Evolutionary conservation across 1,284 basidiomycete species (phyloP), one percentile per base, ranked within the genome.

Genomic region (Cryptococcus depauperatus): DNA sequence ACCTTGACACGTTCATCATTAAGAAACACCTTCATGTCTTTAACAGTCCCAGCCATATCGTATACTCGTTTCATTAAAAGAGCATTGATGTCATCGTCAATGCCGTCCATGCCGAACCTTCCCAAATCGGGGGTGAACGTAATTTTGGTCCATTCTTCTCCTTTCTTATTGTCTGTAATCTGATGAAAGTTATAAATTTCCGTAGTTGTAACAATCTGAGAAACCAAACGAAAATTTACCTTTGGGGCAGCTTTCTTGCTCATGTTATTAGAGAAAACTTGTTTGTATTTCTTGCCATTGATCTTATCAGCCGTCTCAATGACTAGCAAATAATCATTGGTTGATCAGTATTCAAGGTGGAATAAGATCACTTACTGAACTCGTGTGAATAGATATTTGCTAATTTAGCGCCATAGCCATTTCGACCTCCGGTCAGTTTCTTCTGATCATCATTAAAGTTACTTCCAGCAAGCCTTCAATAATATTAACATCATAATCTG

Each of bases 401-500:
- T 38, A 99, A 79, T 72, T 98, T 96, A 43, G 95, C 95, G 65
- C 95, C 95, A 63, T 91, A 98, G 66, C 95, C 95, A 66, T 98
- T 99, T 63, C 95, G 81, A 71, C 95, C 95, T 73, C 95, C 95
- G 1, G 92, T 96, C 39, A 98, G 79, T 73, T 97, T 98, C 77
- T 92, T 96, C 74, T 98, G 92, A 69, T 92, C 87, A 62, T 98
- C 95, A 67, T 99, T 93, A 65, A 96, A 98, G 73, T 98, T 98
- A 47, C 91, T 95, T 18, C 87, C 91, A 0, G 95, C 91, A 35
- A 98, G 78, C 9, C 71, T 72, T 37, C 30, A 14, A 9, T 14
- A 22, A 14, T 1, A 16, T 22, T 19, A 34, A 29, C 21, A 25
- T 11, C 18, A 26, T 32, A 16, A 35, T 3, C 16, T 18, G 8